Conservation (phyloP, 225 moss, liverwort and hornwort genomes). For the Takakia lepidozioides region DNA sequence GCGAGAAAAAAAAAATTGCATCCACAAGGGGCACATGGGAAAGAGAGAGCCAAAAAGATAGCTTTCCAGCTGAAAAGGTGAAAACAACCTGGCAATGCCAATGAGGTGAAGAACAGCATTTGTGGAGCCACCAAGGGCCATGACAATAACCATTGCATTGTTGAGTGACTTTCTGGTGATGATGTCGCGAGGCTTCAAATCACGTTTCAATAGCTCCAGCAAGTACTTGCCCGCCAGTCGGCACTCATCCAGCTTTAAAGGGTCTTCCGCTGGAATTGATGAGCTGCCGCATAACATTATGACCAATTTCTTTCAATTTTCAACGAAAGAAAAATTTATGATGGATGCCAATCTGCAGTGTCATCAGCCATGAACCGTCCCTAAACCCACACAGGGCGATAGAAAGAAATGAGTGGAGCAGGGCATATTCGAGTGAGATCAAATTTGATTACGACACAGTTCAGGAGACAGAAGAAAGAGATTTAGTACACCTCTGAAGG, state of each 20-base stretch:
- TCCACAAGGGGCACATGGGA: too few relatives aligned
- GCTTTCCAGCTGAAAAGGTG: too few relatives aligned
- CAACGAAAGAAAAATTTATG: neutral
- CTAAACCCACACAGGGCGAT: too few relatives aligned
- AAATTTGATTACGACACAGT: too few relatives aligned
- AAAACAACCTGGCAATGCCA: constrained; percentile 83
- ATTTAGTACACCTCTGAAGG: too few relatives aligned
- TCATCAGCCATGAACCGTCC: too few relatives aligned
- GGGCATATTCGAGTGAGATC: too few relatives aligned
- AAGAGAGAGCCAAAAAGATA: too few relatives aligned
- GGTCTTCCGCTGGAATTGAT: constrained; percentile 88
- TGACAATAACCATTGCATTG: constrained; percentile 73
- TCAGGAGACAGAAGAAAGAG: too few relatives aligned
- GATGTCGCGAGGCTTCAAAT: constrained; percentile 79
- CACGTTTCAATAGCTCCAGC: constrained; percentile 76
- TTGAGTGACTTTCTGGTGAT: constrained; percentile 67
- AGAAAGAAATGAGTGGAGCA: too few relatives aligned
- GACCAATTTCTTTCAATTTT: neutral
- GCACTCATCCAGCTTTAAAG: constrained; percentile 77
- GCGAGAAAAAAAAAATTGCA: too few relatives aligned
- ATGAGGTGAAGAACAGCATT: constrained; percentile 92
- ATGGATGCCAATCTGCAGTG: too few relatives aligned
- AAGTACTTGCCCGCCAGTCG: constrained; percentile 83
- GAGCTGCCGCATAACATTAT: constrained; percentile 25
- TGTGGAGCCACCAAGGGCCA: constrained; percentile 91